Percentiles rank a stretch among this genome's conserved stretches.
These are phyloP conservation scores for Viola pubescens DNA, from an alignment of 441 rosid genomes.

Conservation along the genomic window DNA sequence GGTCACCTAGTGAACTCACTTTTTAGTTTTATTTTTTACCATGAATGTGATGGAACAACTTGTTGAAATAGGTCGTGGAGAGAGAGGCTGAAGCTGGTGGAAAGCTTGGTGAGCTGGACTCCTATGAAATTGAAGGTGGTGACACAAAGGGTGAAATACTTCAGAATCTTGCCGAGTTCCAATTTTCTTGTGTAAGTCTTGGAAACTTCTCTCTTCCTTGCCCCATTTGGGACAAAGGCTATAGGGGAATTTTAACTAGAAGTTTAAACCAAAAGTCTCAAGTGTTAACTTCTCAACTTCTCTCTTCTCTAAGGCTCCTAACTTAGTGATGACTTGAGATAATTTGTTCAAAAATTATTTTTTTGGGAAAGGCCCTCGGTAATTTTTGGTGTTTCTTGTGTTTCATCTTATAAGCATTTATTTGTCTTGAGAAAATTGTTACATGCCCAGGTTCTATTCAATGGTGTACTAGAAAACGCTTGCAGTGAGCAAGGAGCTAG, in stretches of 20 bases:
- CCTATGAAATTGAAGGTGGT: conserved; percentile 96
- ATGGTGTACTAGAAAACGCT: conserved; percentile 83
- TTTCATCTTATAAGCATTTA: not conserved
- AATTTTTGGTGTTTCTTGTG: conserved; percentile 1
- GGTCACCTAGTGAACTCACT: conserved; percentile 2
- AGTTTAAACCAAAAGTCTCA: too few relatives aligned
- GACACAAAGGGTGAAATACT: conserved; percentile 86
- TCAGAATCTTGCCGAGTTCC: conserved; percentile 90
- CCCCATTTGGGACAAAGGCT: not conserved
- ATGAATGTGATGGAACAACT: conserved; percentile 9
- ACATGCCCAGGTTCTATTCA: conserved; percentile 55
- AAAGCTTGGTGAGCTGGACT: conserved; percentile 74
- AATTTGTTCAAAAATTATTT: too few relatives aligned
- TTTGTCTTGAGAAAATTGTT: too few relatives aligned
- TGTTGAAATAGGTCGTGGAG: conserved; percentile 54
- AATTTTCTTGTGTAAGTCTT: conserved; percentile 86
- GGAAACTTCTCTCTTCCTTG: not conserved
- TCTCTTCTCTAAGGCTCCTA: too few relatives aligned
- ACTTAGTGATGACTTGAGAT: too few relatives aligned
- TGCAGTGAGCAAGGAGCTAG: conserved; percentile 97
- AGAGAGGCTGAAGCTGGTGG: conserved; percentile 86
- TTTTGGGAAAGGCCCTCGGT: too few relatives aligned
- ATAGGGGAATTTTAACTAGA: not conserved
- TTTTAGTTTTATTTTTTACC: conserved; percentile 5
- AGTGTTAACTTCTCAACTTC: too few relatives aligned